These are phyloP conservation scores for Rhodamnia rubescens DNA, from an alignment of 345 rosid species.

Conservation along the genomic window DNA sequence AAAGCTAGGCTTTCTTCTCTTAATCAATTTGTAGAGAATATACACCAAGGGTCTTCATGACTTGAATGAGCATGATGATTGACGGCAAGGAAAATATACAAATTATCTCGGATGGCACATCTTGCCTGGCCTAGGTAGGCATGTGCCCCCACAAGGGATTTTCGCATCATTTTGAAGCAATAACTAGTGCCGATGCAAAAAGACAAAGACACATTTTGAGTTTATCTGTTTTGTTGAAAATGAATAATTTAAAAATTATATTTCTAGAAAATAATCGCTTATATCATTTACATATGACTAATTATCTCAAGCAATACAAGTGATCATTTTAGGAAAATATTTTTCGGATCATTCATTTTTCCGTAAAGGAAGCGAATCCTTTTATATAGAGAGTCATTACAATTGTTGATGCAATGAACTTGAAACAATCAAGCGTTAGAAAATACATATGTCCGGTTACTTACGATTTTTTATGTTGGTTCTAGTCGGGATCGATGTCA, in stretches of 20 bases:
- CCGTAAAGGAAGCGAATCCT: accelerated
- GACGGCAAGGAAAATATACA: background rate
- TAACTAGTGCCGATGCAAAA: background rate
- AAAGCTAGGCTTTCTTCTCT: background rate
- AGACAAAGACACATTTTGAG: accelerated
- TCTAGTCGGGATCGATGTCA: background rate
- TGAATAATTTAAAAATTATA: background rate
- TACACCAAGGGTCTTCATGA: background rate
- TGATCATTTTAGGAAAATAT: background rate
- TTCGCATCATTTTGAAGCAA: background rate
- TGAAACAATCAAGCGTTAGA: background rate
- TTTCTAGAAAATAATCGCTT: background rate
- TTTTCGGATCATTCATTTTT: background rate
- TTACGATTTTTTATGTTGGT: background rate
- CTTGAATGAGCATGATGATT: background rate
- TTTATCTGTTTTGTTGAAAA: background rate
- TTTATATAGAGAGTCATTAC: background rate
- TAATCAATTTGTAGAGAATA: background rate
- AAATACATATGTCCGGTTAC: background rate
- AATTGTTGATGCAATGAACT: background rate
- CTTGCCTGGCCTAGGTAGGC: background rate
- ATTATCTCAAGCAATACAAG: background rate
- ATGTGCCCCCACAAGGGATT: background rate
- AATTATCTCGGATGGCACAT: background rate
- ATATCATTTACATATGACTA: background rate